These are phyloP conservation scores for Beauveria scarabaeidicola DNA, from an alignment of 2,329 filamentous ascomycete species.

Conservation along the genomic window DNA sequence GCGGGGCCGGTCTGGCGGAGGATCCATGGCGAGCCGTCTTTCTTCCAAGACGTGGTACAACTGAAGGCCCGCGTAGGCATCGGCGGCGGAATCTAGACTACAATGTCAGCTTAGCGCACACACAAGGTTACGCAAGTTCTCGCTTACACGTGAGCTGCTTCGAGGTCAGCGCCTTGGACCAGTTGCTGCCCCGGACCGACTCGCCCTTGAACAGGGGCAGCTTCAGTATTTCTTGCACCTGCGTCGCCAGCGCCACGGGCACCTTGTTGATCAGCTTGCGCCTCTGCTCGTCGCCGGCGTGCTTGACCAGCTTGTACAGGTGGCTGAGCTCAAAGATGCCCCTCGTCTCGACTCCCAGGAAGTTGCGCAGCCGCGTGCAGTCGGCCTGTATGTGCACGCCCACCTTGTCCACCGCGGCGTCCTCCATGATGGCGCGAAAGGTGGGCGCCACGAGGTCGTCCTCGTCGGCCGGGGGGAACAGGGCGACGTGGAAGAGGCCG, in stretches of 20 bases:
- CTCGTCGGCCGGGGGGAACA: conserved; percentile 37
- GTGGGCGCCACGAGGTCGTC: conserved; percentile 62
- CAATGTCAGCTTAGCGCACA: not conserved
- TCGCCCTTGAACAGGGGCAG: conserved; percentile 68
- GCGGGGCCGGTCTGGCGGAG: conserved; percentile 61
- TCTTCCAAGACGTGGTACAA: conserved; percentile 65
- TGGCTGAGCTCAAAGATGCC: conserved; percentile 78
- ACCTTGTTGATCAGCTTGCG: conserved; percentile 54
- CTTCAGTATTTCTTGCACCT: conserved; percentile 62
- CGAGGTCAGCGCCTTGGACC: conserved; percentile 54
- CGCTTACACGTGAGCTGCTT: conserved; percentile 62
- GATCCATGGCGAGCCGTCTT: conserved; percentile 56
- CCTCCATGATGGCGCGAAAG: conserved; percentile 64
- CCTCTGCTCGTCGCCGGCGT: conserved; percentile 39
- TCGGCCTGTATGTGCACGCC: conserved; percentile 71
- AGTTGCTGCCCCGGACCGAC: conserved; percentile 64
- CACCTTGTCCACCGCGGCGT: conserved; percentile 58
- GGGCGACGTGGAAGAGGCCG: conserved; percentile 71
- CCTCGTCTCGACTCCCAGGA: conserved; percentile 52
- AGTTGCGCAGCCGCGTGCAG: conserved; percentile 58
- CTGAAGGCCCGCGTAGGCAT: conserved; percentile 71
- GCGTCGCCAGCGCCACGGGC: conserved; percentile 56
- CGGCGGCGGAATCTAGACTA: conserved; percentile 61
- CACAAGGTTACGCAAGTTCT: no score
- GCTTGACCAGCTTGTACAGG: conserved; percentile 68